Percentiles rank a stretch among this genome's conserved stretches.
Evolutionary conservation across 768 basidiomycete species (phyloP).

Genomic region (Suillus brevipes): DNA sequence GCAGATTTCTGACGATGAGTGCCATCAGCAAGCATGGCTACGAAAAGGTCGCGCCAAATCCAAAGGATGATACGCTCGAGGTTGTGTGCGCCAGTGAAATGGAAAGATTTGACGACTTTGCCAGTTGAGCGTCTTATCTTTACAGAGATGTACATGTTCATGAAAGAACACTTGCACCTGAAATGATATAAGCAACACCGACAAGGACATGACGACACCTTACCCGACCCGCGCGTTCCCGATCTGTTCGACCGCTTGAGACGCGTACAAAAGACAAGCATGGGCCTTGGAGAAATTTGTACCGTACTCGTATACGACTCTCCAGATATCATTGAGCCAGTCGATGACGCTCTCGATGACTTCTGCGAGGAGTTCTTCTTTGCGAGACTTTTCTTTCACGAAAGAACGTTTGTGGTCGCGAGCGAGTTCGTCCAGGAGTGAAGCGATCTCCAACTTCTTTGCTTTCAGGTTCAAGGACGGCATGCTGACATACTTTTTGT

Average conservation of each 20-base stretch:
- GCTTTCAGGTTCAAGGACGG: slow-evolving; percentile 52
- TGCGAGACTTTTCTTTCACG: slow-evolving; percentile 52
- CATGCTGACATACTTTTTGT: slow-evolving; percentile 38
- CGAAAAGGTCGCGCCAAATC: slow-evolving; percentile 71
- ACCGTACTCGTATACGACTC: slow-evolving; percentile 56
- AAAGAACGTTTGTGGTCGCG: slow-evolving; percentile 54
- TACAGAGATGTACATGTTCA: slow-evolving; percentile 47
- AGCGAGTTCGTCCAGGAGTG: slow-evolving; percentile 51
- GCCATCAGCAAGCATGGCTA: slow-evolving; percentile 50
- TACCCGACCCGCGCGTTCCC: slow-evolving; percentile 37
- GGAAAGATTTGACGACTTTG: slow-evolving; percentile 48
- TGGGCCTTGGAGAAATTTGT: slow-evolving; percentile 55
- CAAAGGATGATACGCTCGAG: slow-evolving; percentile 52
- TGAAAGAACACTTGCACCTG: slow-evolving; percentile 58
- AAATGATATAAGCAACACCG: slow-evolving; percentile 9
- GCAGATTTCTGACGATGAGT: slow-evolving; percentile 26
- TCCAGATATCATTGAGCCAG: slow-evolving; percentile 72
- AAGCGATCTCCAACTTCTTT: slow-evolving; percentile 56
- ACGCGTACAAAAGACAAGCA: slow-evolving; percentile 52
- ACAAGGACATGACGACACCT: slow-evolving; percentile 25
- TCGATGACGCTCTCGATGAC: slow-evolving; percentile 50
- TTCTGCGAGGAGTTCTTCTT: slow-evolving; percentile 56
- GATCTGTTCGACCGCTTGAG: slow-evolving; percentile 47
- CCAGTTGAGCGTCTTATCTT: slow-evolving; percentile 45
- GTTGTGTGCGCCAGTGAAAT: slow-evolving; percentile 46